Conservation (phyloP, 768 basidiomycete species). For the Leccinum longicurvipes region DNA sequence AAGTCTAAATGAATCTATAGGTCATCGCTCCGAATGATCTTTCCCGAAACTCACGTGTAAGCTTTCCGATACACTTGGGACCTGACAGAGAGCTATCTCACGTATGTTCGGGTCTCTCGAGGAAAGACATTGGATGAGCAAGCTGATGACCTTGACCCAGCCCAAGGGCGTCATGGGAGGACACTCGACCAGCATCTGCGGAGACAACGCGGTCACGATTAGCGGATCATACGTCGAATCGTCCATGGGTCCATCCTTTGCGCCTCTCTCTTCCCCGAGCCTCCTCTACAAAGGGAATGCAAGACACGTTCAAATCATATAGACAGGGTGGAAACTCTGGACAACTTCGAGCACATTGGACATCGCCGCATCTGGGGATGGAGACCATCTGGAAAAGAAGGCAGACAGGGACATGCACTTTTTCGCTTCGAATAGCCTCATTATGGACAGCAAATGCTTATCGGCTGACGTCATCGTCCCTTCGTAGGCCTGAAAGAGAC, state of each 20-base stretch:
- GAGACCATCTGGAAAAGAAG: conserved; percentile 66
- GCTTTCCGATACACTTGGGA: conserved; percentile 56
- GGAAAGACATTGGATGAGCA: conserved; percentile 71
- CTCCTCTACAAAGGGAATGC: conserved; percentile 66
- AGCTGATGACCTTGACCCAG: conserved; percentile 77
- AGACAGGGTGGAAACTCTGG: conserved; percentile 55
- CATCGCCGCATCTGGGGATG: conserved; percentile 41
- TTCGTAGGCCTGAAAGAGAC: conserved; percentile 67
- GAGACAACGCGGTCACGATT: too few species aligned
- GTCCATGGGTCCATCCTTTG: conserved; percentile 29
- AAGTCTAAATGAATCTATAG: background rate
- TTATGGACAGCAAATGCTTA: conserved; percentile 63
- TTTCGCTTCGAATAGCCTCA: conserved; percentile 74
- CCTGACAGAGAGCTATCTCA: conserved; percentile 54
- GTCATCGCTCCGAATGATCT: background rate
- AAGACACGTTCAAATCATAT: conserved; percentile 70
- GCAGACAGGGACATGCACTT: conserved; percentile 61
- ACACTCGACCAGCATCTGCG: too few species aligned
- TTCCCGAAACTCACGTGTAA: conserved; percentile 52
- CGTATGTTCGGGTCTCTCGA: too few species aligned
- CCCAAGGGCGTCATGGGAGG: conserved; percentile 53
- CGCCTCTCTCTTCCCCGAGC: conserved; percentile 37
- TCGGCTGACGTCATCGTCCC: conserved; percentile 67
- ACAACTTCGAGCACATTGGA: conserved; percentile 60
- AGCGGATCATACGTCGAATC: conserved; percentile 59